Evolutionary conservation across 169 alveolate species (phyloP).

Genomic region (Fabrea salina): DNA sequence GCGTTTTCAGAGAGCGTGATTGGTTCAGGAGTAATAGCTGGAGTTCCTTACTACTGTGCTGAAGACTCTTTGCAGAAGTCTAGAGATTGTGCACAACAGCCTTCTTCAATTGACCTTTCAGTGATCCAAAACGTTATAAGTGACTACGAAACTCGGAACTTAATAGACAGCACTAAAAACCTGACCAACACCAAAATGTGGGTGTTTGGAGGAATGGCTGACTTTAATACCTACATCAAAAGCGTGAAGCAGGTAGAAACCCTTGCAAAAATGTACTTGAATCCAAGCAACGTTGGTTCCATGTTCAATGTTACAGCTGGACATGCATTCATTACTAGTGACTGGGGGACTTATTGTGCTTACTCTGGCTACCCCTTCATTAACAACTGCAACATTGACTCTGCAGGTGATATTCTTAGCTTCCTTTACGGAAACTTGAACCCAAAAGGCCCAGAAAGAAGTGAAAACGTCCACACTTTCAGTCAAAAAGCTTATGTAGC

Average conservation of each 20-base stretch:
- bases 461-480: not conserved
- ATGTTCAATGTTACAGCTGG: slow-evolving; percentile 32
- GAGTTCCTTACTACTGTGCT: slow-evolving; percentile 48
- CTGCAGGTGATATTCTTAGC: slow-evolving; percentile 32
- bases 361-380: slow-evolving; percentile 26
- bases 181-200: not conserved
- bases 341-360: slow-evolving; percentile 25
- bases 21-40: slow-evolving; percentile 53
- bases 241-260: too few species aligned
- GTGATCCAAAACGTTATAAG: too few species aligned
- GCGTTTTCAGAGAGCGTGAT: slow-evolving; percentile 35
- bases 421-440: slow-evolving; percentile 16
- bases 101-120: too few species aligned
- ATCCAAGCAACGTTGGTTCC: not conserved
- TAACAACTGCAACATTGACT: slow-evolving; percentile 36
- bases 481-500: slow-evolving; percentile 19
- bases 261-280: too few species aligned
- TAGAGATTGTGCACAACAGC: too few species aligned
- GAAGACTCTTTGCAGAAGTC: not conserved
- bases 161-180: not conserved
- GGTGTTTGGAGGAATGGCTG: slow-evolving; percentile 35
- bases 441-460: not conserved
- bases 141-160: too few species aligned
- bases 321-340: slow-evolving; percentile 42
- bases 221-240: too few species aligned